Conservation (phyloP, 345 rosid species). For the Arabis alpina region DNA sequence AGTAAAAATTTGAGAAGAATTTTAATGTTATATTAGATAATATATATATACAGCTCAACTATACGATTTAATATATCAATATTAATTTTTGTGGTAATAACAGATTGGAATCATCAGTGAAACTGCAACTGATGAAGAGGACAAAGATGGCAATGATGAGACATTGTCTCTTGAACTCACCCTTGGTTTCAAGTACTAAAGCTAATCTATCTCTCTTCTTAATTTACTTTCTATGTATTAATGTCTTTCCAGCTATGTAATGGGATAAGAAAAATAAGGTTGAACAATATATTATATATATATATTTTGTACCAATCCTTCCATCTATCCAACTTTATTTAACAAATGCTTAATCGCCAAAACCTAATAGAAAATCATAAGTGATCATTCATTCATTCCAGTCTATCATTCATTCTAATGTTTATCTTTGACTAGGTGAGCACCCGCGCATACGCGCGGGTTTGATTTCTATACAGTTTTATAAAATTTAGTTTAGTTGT, state of each 20-base stretch:
- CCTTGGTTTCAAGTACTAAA: not conserved
- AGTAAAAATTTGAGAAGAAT: no score
- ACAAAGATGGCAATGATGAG: not conserved
- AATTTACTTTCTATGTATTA: not conserved
- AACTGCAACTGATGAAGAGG: not conserved
- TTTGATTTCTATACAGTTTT: no score
- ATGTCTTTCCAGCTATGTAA: not conserved
- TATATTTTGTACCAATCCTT: not conserved
- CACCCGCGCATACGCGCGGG: no score
- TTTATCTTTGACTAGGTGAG: no score
- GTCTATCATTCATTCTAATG: no score
- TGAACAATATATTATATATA: not conserved
- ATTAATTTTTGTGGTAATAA: not conserved
- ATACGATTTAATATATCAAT: no score
- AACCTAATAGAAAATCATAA: no score
- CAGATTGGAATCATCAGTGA: not conserved
- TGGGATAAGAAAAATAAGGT: not conserved
- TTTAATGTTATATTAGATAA: no score
- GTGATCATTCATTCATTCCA: no score
- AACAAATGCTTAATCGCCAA: no score
- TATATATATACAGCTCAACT: no score
- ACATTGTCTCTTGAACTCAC: conserved; percentile 1
- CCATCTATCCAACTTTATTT: not conserved
- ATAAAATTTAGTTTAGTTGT: no score
- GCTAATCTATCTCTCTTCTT: not conserved